phyloP scores from a whole-genome alignment of 2,329 filamentous ascomycete genomes.

The Sclerotinia trifoliorum region DNA sequence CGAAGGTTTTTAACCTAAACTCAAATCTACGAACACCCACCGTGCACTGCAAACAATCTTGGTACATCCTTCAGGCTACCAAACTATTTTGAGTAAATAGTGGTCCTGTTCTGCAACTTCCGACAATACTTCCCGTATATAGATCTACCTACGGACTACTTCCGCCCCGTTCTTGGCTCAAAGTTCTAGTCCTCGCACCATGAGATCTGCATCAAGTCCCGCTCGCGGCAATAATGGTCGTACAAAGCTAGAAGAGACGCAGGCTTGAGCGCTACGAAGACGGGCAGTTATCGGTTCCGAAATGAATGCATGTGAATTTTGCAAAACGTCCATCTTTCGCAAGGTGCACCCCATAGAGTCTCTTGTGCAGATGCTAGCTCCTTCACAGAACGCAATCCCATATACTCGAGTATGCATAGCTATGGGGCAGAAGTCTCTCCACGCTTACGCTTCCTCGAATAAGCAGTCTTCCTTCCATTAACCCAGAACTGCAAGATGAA shows the following conservation, averaged over 20 bases:
- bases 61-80: neutral
- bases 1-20: neutral
- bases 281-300: neutral
- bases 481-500: slow-evolving; percentile 7
- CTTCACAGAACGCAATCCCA: neutral
- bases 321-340: slow-evolving; percentile 1
- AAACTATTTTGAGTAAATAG: slow-evolving; percentile 2
- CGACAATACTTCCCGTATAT: slow-evolving; percentile 8
- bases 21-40: slow-evolving; percentile 4
- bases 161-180: slow-evolving; percentile 7
- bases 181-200: slow-evolving; percentile 16
- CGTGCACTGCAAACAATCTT: slow-evolving; percentile 16
- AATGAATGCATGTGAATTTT: neutral
- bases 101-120: neutral
- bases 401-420: neutral
- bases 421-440: slow-evolving; percentile 14
- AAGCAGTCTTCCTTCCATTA: neutral
- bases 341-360: slow-evolving; percentile 2
- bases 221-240: slow-evolving; percentile 7
- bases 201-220: slow-evolving; percentile 15
- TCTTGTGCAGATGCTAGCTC: slow-evolving; percentile 5
- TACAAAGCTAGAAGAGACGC: neutral
- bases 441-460: neutral
- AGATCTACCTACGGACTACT: slow-evolving; percentile 5
- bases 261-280: neutral